Conservation (phyloP, 768 basidiomycete species). For the Amanita pseudoporphyria region DNA sequence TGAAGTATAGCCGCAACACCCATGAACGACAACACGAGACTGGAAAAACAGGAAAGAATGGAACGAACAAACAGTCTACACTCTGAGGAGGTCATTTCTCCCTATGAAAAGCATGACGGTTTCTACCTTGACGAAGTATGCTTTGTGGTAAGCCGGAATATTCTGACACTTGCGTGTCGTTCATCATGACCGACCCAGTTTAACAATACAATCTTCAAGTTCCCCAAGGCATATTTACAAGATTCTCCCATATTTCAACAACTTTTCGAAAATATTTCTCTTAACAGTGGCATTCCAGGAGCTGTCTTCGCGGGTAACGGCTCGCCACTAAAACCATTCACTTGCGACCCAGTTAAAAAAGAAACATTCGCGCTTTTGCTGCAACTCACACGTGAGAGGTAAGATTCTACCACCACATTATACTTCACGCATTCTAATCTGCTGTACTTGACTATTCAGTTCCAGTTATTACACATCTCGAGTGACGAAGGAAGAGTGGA, state of each 20-base stretch:
- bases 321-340: not conserved
- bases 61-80: too few species aligned
- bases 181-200: not conserved
- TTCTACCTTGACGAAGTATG: not conserved
- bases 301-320: not conserved
- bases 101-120: not conserved
- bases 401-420: not conserved
- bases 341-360: not conserved
- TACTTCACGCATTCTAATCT: not conserved
- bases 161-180: not conserved
- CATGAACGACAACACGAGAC: not conserved
- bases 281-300: not conserved
- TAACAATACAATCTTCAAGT: conserved; percentile 1
- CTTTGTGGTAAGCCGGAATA: not conserved
- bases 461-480: not conserved
- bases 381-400: not conserved
- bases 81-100: not conserved
- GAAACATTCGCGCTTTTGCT: not conserved
- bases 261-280: not conserved
- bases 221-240: not conserved
- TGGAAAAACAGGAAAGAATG: too few species aligned
- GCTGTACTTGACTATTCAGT: not conserved
- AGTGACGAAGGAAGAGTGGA: too few species aligned
- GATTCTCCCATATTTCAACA: not conserved
- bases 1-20: not conserved